Evolutionary conservation across 495 filamentous ascomycete genomes (phyloP).

Genomic region (Haplographium delicatum): DNA sequence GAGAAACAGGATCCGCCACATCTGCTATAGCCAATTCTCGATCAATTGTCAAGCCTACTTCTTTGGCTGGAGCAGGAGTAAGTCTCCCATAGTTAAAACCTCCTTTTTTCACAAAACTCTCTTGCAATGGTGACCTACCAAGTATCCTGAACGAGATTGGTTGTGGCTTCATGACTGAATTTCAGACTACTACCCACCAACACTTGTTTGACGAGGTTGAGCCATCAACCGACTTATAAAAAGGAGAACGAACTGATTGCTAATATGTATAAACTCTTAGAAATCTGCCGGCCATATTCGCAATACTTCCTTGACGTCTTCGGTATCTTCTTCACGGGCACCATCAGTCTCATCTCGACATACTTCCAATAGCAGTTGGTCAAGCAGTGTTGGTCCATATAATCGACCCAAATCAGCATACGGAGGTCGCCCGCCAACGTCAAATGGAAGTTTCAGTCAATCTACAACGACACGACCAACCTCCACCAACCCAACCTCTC

Average conservation of each 20-base stretch:
- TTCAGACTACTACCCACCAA: neutral
- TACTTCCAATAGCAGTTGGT: conserved; percentile 43
- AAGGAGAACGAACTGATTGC: no score
- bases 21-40: conserved; percentile 34
- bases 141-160: no score
- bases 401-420: conserved; percentile 42
- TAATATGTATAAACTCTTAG: no score
- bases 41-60: conserved; percentile 32
- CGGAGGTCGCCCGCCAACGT: conserved; percentile 34
- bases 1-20: conserved; percentile 36
- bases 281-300: conserved; percentile 3
- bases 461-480: conserved; percentile 21
- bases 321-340: conserved; percentile 32
- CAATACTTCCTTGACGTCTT: conserved; percentile 19
- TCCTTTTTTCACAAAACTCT: neutral
- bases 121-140: neutral
- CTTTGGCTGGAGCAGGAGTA: conserved; percentile 33
- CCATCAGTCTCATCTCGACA: conserved; percentile 46
- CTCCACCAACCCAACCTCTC: conserved; percentile 33
- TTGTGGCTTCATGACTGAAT: no score
- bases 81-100: conserved; percentile 1
- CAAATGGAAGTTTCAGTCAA: conserved; percentile 22
- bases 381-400: conserved; percentile 51
- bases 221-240: no score
- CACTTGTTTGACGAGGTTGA: no score